A percentile compares a stretch with the other conserved stretches of the same genome.
These are phyloP conservation scores for Microcyclosporella mali DNA, from an alignment of 2,329 filamentous ascomycete species.

Conservation along the genomic window DNA sequence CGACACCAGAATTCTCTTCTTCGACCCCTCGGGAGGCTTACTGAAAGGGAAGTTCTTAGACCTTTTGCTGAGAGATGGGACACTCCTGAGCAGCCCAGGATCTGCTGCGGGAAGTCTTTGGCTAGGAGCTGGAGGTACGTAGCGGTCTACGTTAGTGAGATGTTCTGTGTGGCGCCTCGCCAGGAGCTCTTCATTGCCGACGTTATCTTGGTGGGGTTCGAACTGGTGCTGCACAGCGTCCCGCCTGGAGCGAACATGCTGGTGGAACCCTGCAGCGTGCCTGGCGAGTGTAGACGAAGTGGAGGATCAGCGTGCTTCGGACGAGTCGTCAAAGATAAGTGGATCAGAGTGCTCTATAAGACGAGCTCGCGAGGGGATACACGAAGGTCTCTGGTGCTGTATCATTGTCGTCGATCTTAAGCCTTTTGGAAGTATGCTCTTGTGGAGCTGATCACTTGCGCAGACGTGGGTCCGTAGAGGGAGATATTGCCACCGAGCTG, in stretches of 20 bases:
- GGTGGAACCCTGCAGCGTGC: too few species aligned
- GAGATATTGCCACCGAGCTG: slow-evolving; percentile 3
- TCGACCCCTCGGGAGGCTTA: slow-evolving; percentile 10
- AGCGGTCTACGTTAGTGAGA: slow-evolving; percentile 13
- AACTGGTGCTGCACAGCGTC: slow-evolving; percentile 13
- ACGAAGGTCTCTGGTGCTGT: too few species aligned
- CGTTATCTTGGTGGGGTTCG: slow-evolving; percentile 9
- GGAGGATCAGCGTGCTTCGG: too few species aligned
- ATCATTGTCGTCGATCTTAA: background rate
- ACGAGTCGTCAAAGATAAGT: too few species aligned
- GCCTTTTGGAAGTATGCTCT: slow-evolving; percentile 2
- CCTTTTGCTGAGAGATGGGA: background rate
- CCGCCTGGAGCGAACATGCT: background rate
- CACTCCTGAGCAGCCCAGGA: background rate
- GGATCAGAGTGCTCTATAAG: too few species aligned
- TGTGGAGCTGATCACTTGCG: slow-evolving; percentile 3
- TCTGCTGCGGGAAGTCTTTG: background rate
- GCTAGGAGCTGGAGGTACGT: slow-evolving; percentile 6
- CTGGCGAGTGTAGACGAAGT: too few species aligned
- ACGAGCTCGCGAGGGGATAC: too few species aligned
- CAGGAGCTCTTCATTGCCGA: slow-evolving; percentile 12
- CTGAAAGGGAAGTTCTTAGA: slow-evolving; percentile 11
- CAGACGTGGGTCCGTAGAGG: slow-evolving; percentile 7
- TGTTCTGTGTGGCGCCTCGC: slow-evolving; percentile 13
- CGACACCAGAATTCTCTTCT: slow-evolving; percentile 12